Conservation (phyloP, 73 alveolate species). For the Symbiodinium natans region DNA sequence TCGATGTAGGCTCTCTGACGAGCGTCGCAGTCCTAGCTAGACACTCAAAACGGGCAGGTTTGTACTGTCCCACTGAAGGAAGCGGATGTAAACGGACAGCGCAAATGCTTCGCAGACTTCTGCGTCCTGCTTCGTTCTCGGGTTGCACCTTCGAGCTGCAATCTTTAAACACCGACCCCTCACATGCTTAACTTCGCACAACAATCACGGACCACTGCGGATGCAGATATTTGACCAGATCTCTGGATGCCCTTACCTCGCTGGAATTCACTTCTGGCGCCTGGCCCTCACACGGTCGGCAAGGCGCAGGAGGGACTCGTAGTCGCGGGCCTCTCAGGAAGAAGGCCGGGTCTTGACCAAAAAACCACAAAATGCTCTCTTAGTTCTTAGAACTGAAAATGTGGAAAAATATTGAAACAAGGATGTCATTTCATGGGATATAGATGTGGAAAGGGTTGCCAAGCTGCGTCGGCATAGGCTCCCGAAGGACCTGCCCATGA, state of each 20-base stretch:
- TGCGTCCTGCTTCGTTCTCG: not conserved
- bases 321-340: not conserved
- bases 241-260: too few relatives aligned
- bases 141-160: not conserved
- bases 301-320: not conserved
- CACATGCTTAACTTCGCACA: not conserved
- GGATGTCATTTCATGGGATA: too few relatives aligned
- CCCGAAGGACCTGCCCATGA: too few relatives aligned
- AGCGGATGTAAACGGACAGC: not conserved
- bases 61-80: not conserved
- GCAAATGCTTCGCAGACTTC: not conserved
- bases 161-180: too few relatives aligned
- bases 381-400: too few relatives aligned
- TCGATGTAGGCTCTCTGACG: not conserved
- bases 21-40: not conserved
- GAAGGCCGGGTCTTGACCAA: too few relatives aligned
- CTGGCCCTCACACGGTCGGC: not conserved
- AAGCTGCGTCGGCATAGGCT: too few relatives aligned
- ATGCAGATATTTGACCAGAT: not conserved
- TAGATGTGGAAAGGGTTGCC: too few relatives aligned
- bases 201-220: not conserved
- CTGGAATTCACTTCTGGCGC: constrained; percentile 4
- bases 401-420: too few relatives aligned
- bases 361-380: too few relatives aligned
- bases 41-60: too few relatives aligned